Base-by-base conservation (phyloP, 106 monocot species). In the Dioscorea zingiberensis region DNA sequence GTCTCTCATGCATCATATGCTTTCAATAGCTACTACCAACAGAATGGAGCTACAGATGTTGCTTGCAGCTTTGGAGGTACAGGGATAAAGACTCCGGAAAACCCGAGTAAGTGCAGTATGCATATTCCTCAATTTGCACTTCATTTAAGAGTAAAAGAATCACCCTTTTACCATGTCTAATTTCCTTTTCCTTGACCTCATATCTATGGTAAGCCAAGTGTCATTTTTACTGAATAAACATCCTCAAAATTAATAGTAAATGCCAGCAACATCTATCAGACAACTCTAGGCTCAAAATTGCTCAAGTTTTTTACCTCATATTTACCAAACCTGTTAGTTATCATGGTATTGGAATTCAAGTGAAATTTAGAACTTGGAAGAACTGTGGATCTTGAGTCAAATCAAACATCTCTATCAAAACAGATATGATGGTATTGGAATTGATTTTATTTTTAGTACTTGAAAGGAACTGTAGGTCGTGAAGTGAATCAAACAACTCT, bases 21-120 rank as follows among this genome's bases (percentile, higher is more conserved):
- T 19, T 86, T 92, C 47, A 97, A 97, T 27, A 88, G 81, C 68
- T 97, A 84, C 65, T 97, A 74, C 58, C 92, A 97, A 75, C 80
- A 79, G 68, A 97, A 84, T 77, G 97, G 92, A 25, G 97, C 88
- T 23, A 92, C 72, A 48, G 97, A 88, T 58, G 70, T 89, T 65
- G 91, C 92, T 19, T 97, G 97, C 55, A 73, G 76, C 59, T 97
- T 97, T 86, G 91, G 88, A 8, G 88, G 97, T 44, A 38, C 74
- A 29, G 97, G 92, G 24, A 27, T 92, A 18, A 92, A 71, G 71
- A 89, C 88, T 10, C 77, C 73, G 10, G 79, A 97, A 77, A 79
- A 97, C 44, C 97, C 97, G 59, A 97, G 97, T 97, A 76, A 92
- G 85, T 77, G 2, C 18, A n/a, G 6, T 19, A 44, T 44, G 0